Base-by-base conservation (phyloP, 2,329 filamentous ascomycete genomes). In the Colletotrichum viniferum region DNA sequence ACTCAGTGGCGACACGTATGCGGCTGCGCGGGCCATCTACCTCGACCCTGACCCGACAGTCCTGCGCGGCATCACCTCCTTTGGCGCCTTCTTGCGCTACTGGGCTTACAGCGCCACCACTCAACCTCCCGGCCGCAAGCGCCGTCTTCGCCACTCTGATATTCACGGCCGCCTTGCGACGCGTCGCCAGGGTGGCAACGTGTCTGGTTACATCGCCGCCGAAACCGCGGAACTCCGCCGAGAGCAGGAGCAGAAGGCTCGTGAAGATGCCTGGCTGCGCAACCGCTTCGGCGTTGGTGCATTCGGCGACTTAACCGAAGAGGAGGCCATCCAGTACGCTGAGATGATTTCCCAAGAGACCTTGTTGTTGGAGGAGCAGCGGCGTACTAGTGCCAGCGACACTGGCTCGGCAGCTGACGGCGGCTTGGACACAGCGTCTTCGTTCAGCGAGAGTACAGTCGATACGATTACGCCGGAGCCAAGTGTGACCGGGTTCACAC, bases 51-150 rank as follows among this genome's bases (percentile, higher is more conserved):
- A 98, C 80, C 92, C 97, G 28, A 96, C 95, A 0, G 88, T 94
- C 1, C 90, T 99, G 16, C 93, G 96, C 43, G 97, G 97, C 7
- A 92, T 98, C 76, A 93, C 98, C 2, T 94, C 96, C 1, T 92
- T 98, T 66, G 97, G 97, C 13, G 94, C 94, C 0, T 94, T 96
- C 80, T 86, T 99, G 21, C 94, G 95, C 14, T 98, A 96, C 83
- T 99, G 97, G 97, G 93, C 94, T 5, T 98, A 97, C 82, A 97
- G 95, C 83, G 96, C 96, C 12, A 93, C 93, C 1, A 93, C 94
- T 79, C 92, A 95, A 76, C 92, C 93, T 75, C 91, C 93, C 66
- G 92, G 92, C 71, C 94, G 91, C 77, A 98, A 97, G 84, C 94
- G 96, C n/a, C 93, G 92, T 10, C 86, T 93, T 16, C 93, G 95